Percentiles rank a stretch among this genome's conserved stretches.
Evolutionary conservation across 225 moss, liverwort and hornwort genomes (phyloP).

Genomic region (Marchantia polymorpha): DNA sequence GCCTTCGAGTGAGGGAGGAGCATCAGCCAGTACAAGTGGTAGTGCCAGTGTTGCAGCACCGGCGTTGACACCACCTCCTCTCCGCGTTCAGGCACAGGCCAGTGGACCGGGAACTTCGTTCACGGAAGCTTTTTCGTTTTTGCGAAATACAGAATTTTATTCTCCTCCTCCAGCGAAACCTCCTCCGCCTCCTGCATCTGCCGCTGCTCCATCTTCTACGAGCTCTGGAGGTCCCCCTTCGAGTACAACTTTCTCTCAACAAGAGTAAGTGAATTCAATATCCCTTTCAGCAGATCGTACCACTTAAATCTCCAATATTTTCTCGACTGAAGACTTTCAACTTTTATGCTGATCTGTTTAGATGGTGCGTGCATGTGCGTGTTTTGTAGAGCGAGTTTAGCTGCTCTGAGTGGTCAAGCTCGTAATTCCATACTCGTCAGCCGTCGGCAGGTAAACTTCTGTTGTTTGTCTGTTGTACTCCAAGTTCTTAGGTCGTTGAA

Average conservation of each 20-base stretch:
- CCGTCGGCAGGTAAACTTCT: conserved; percentile 66
- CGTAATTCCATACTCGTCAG: conserved; percentile 89
- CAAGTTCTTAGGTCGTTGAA: background rate
- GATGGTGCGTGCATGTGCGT: background rate
- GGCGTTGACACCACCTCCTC: conserved; percentile 7
- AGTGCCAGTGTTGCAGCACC: background rate
- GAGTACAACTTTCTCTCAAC: conserved; percentile 21
- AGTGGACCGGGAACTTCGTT: conserved; percentile 47
- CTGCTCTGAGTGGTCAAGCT: conserved; percentile 50
- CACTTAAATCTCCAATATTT: background rate
- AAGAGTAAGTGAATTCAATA: conserved; percentile 44
- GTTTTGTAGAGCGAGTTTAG: conserved; percentile 30
- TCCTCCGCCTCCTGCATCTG: conserved; percentile 29
- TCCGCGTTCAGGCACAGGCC: background rate
- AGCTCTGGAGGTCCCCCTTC: conserved; percentile 35
- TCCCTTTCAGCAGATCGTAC: background rate
- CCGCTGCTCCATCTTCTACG: conserved; percentile 24
- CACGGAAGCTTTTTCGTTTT: conserved; percentile 84
- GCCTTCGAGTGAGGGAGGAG: conserved; percentile 17
- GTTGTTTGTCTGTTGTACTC: no score
- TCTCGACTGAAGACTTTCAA: background rate
- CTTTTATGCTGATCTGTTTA: background rate
- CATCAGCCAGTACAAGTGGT: background rate
- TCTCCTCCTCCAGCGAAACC: conserved; percentile 47
- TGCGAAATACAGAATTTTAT: conserved; percentile 85